phyloP scores from a whole-genome alignment of 2,329 filamentous ascomycete genomes.

The Nemania sp. region DNA sequence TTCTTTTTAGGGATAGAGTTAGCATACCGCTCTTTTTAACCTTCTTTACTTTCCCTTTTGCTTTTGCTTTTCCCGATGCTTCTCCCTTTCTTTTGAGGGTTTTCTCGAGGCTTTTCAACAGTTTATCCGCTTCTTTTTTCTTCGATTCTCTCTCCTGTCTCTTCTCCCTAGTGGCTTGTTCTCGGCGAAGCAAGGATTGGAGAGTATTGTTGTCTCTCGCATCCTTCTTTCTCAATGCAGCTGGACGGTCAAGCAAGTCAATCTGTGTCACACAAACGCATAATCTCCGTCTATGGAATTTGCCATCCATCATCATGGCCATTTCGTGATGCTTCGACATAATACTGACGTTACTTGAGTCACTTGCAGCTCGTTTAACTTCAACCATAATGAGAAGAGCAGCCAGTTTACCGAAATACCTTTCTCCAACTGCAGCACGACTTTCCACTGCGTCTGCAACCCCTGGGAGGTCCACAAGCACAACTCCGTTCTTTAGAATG shows the following conservation, averaged over 20 bases:
- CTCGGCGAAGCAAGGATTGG: conserved; percentile 3
- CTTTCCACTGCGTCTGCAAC: conserved; percentile 56
- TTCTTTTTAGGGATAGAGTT: too few relatives aligned
- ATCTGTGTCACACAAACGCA: conserved; percentile 49
- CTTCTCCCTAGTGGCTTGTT: conserved; percentile 3
- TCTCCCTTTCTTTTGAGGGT: not conserved
- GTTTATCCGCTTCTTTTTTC: not conserved
- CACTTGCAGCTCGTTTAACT: conserved; percentile 46
- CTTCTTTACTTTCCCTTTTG: not conserved
- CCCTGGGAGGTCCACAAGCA: conserved; percentile 66
- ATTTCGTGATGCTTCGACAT: conserved; percentile 48
- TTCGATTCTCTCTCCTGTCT: not conserved
- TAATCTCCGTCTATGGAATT: conserved; percentile 41
- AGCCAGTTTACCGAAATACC: conserved; percentile 40
- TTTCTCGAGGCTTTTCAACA: not conserved
- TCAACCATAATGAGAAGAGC: conserved; percentile 49
- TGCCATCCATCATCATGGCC: conserved; percentile 47
- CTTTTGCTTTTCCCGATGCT: not conserved
- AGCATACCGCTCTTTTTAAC: not conserved
- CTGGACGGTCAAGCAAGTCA: conserved; percentile 46
- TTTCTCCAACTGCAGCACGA: conserved; percentile 44
- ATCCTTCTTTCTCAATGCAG: conserved; percentile 30
- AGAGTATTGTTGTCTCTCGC: conserved; percentile 17
- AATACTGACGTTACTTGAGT: conserved; percentile 41
- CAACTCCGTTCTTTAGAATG: conserved; percentile 61